Percentiles rank a stretch among this genome's conserved stretches.
Evolutionary conservation across 1,284 basidiomycete species (phyloP).

Genomic region (Moniliella sp.): DNA sequence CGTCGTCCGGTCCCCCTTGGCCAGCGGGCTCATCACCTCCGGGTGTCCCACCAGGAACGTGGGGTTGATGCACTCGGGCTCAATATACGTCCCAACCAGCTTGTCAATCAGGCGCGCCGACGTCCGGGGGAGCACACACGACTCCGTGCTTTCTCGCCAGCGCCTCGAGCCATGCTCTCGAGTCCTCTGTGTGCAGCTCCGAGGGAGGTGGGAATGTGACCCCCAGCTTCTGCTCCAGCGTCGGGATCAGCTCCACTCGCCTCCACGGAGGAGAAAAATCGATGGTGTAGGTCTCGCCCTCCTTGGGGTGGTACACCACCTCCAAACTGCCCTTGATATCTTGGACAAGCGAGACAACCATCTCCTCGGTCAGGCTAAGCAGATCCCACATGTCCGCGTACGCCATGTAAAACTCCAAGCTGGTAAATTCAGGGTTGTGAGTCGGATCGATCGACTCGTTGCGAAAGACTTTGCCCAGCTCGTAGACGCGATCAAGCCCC

Average conservation of each 20-base stretch:
- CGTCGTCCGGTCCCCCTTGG: constrained; percentile 36
- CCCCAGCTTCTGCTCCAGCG: constrained; percentile 74
- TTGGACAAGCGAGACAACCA: constrained; percentile 80
- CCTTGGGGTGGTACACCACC: constrained; percentile 74
- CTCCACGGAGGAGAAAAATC: constrained; percentile 95
- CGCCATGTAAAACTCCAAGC: constrained; percentile 99
- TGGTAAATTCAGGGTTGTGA: constrained; percentile 42
- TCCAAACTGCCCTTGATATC: constrained; percentile 63
- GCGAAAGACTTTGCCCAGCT: constrained; percentile 91
- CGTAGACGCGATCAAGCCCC: constrained; percentile 87
- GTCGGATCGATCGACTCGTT: constrained; percentile 98
- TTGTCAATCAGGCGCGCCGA: constrained; percentile 91
- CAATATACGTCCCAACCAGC: constrained; percentile 89
- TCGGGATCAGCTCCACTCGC: constrained; percentile 86
- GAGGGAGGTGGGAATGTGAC: constrained; percentile 86
- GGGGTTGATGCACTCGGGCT: constrained; percentile 83
- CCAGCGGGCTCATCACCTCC: constrained; percentile 95
- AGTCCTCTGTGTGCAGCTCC: constrained; percentile 63
- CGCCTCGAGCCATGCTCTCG: constrained; percentile 69
- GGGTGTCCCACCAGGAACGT: constrained; percentile 90
- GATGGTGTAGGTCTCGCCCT: constrained; percentile 65
- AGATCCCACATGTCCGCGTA: constrained; percentile 98
- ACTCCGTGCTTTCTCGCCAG: constrained; percentile 66
- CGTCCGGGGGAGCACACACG: constrained; percentile 86
- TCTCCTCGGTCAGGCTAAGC: constrained; percentile 84